Base-by-base conservation (phyloP, 2,329 filamentous ascomycete genomes). In the Waltergamsia citrina region DNA sequence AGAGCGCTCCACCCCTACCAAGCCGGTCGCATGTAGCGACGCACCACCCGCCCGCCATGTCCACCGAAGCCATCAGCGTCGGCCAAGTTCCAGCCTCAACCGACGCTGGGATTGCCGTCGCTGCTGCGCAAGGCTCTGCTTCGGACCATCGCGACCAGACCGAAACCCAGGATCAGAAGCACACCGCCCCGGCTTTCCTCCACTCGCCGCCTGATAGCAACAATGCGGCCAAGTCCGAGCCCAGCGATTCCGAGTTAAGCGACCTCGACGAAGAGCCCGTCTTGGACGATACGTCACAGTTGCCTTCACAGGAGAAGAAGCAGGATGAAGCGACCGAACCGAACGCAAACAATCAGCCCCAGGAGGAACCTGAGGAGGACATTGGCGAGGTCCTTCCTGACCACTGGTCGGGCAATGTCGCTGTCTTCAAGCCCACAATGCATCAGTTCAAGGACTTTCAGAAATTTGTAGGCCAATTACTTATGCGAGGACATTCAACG, bases 361-460 rank as follows among this genome's bases (percentile, higher is more conserved):
- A 48, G 24, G 50, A 49, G 8, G 52, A 56, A 11, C 23, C 17
- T 26, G 64, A 69, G 36, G 71, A 75, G 30, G 81, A 86, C 46
- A 79, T 84, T 46, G 83, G 82, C 45, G 84, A 92, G 35, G 72
- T 94, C 35, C 66, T 79, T 30, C 90, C 90, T 1, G 85, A 88
- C 52, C 81, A 94, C 57, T 95, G 85, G 66, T 94, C 86, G 51
- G 88, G 87, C 41, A 84, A 78, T 41, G 83, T 98, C 23, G 90
- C 92, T 7, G 82, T 98, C 40, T 98, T 98, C 62, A 90, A 81
- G 59, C 92, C 92, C 59, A 90, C 82, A 38, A 94, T 95, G 85
- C 74, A 82, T 41, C 87, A 98, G 60, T 96, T 96, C 62, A 79
- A 78, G 51, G 85, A 92, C 60, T 98, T 98, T 59, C 83, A 90